A percentile compares a stretch with the other conserved stretches of the same genome.
These are phyloP conservation scores for Typha latifolia DNA, from an alignment of 176 grass and related monocot genomes.

Conservation along the genomic window DNA sequence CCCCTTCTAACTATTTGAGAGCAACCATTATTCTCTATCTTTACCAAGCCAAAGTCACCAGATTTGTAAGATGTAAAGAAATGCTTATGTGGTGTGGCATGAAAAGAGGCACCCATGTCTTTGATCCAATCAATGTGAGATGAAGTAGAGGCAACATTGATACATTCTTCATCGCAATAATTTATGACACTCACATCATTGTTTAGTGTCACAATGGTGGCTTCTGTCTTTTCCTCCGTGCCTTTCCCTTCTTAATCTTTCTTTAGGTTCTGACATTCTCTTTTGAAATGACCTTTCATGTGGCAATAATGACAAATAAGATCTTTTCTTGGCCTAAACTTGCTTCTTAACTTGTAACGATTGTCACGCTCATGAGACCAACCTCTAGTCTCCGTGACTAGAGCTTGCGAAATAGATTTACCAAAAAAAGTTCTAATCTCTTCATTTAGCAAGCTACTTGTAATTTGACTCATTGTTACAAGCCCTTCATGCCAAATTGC, in stretches of 20 bases:
- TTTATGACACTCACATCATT: neutral
- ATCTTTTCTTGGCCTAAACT: neutral
- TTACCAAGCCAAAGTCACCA: neutral
- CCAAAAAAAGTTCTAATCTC: neutral
- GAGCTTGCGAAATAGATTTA: neutral
- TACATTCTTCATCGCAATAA: neutral
- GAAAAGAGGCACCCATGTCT: neutral
- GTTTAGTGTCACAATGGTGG: neutral
- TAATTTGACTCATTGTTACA: neutral
- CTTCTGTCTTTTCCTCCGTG: neutral
- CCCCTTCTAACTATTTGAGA: neutral
- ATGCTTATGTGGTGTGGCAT: neutral
- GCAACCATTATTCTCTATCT: neutral
- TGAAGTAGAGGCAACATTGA: neutral
- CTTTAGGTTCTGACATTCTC: neutral
- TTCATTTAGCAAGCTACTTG: conserved; percentile 1
- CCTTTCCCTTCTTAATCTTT: neutral
- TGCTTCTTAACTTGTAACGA: neutral
- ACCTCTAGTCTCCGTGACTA: neutral
- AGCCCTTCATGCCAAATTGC: neutral
- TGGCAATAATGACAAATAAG: neutral
- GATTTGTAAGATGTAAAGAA: neutral
- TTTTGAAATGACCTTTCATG: neutral
- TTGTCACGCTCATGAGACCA: neutral
- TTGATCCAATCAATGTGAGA: neutral